Percentiles rank a stretch among this genome's conserved stretches.
phyloP scores from a whole-genome alignment of 371 early-diverging fungal species.

The Smittium culicis region DNA sequence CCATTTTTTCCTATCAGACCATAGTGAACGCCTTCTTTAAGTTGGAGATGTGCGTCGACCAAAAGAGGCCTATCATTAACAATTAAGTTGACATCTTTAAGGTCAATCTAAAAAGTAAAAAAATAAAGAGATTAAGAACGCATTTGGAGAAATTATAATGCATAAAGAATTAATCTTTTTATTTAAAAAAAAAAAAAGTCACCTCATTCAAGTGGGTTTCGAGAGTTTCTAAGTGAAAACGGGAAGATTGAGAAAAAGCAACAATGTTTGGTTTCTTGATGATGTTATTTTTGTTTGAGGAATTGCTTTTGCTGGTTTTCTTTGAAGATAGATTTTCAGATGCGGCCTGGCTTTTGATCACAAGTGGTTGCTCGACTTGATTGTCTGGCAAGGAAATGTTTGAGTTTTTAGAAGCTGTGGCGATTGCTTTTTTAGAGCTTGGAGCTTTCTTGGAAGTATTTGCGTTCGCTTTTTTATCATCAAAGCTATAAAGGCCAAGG shows the following conservation, averaged over 20 bases:
- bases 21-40: slow-evolving; percentile 92
- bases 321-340: background rate
- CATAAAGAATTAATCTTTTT: too few species aligned
- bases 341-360: background rate
- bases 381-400: background rate
- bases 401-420: background rate
- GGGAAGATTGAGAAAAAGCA: slow-evolving; percentile 65
- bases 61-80: slow-evolving; percentile 46
- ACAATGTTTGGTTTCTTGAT: slow-evolving; percentile 46
- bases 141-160: too few species aligned
- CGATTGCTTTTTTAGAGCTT: too few species aligned
- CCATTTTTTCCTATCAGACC: slow-evolving; percentile 97
- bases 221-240: slow-evolving; percentile 72
- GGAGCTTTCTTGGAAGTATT: background rate
- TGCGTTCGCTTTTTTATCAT: background rate
- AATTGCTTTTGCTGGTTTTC: too few species aligned
- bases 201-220: slow-evolving; percentile 33
- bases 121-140: too few species aligned
- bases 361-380: background rate
- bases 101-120: slow-evolving; percentile 35
- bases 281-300: too few species aligned
- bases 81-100: slow-evolving; percentile 55
- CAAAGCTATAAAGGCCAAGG: background rate
- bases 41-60: slow-evolving; percentile 78
- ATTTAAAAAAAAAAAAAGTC: background rate